These are phyloP conservation scores for Rosellinia necatrix DNA, from an alignment of 2,329 filamentous ascomycete genomes.

Conservation along the genomic window DNA sequence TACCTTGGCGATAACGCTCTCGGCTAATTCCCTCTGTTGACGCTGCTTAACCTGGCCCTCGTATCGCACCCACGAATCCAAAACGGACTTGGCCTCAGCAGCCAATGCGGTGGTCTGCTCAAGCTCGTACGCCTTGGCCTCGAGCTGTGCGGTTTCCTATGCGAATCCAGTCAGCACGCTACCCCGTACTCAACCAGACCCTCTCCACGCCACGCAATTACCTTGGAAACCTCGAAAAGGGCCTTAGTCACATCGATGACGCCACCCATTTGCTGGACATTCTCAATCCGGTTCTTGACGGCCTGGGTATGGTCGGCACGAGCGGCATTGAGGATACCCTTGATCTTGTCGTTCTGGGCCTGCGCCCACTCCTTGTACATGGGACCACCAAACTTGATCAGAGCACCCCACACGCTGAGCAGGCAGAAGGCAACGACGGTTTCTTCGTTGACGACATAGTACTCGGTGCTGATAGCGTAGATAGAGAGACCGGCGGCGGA, in stretches of 20 bases:
- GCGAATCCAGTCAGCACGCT: constrained; percentile 26
- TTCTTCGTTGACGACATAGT: constrained; percentile 99
- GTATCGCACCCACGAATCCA: constrained; percentile 99
- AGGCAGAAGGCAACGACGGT: constrained; percentile 92
- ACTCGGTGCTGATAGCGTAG: constrained; percentile 98
- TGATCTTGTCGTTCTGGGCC: constrained; percentile 87
- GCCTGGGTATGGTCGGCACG: constrained; percentile 93
- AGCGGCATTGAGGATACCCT: constrained; percentile 91
- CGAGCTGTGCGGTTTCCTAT: constrained; percentile 94
- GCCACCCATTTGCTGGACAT: constrained; percentile 89
- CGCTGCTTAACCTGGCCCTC: constrained; percentile 98
- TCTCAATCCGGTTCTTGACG: constrained; percentile 91
- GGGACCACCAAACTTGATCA: constrained; percentile 93
- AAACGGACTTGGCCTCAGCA: constrained; percentile 88
- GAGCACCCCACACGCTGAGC: constrained; percentile 86
- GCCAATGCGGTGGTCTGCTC: constrained; percentile 95
- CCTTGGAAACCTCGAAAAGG: constrained; percentile 98
- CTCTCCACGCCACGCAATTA: constrained; percentile 47
- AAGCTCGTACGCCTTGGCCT: constrained; percentile 94
- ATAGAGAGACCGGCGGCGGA: constrained; percentile 87
- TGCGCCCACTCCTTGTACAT: constrained; percentile 93
- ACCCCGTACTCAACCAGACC: background rate
- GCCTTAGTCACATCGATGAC: constrained; percentile 97
- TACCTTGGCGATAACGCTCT: constrained; percentile 94
- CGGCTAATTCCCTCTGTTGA: constrained; percentile 94